Evolutionary conservation across 441 rosid genomes (phyloP).

Genomic region (Lepidium campestre): DNA sequence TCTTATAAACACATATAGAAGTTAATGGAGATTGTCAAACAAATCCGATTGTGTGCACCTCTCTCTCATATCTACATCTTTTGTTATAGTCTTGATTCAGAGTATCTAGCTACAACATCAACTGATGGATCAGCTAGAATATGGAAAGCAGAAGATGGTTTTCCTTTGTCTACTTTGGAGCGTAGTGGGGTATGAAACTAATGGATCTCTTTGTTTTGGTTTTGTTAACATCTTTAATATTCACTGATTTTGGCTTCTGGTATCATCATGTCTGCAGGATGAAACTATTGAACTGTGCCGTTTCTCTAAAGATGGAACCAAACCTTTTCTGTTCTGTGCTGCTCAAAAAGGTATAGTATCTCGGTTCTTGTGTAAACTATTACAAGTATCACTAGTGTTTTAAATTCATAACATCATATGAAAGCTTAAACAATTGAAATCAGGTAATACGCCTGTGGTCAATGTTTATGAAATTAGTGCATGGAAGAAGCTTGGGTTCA

Average conservation of each 20-base stretch:
- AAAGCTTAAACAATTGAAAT: conserved; percentile 17
- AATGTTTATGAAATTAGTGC: conserved; percentile 87
- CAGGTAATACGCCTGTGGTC: conserved; percentile 69
- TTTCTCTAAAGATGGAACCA: conserved; percentile 90
- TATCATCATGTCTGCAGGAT: conserved; percentile 44
- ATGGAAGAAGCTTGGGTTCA: conserved; percentile 89
- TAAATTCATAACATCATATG: neutral
- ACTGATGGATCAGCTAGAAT: conserved; percentile 95
- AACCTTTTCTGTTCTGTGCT: conserved; percentile 83
- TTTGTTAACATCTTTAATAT: neutral
- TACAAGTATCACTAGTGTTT: neutral
- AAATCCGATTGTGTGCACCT: neutral
- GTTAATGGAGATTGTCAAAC: neutral
- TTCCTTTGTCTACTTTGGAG: conserved; percentile 61
- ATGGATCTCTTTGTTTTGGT: neutral
- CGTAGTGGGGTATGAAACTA: conserved; percentile 52
- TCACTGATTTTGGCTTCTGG: neutral
- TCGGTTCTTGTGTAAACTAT: neutral
- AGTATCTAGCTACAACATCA: conserved; percentile 82
- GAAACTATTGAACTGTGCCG: conserved; percentile 83
- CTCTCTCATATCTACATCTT: conserved; percentile 9
- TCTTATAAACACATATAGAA: neutral
- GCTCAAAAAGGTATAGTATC: conserved; percentile 57
- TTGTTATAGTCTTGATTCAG: conserved; percentile 78
- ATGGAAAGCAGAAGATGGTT: conserved; percentile 89